phyloP scores from a whole-genome alignment of 2,329 filamentous ascomycete genomes.

The Xylaria multiplex region DNA sequence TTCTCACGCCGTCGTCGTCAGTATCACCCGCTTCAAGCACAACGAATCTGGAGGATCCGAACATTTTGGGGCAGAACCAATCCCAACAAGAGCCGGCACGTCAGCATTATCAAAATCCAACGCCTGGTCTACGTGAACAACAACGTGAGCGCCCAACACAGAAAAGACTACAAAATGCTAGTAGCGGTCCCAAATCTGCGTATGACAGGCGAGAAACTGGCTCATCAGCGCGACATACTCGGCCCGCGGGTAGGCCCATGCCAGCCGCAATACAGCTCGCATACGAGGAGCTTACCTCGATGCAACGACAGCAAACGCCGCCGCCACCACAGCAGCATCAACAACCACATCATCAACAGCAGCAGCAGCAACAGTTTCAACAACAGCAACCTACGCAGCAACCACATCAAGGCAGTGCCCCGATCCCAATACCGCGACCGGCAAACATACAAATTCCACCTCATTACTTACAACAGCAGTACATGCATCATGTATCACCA shows the following conservation, averaged over 20 bases:
- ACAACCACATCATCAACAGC: conserved; percentile 19
- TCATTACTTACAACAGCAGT: conserved; percentile 34
- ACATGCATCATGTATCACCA: conserved; percentile 31
- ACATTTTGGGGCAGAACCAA: conserved; percentile 23
- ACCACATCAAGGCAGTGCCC: conserved; percentile 22
- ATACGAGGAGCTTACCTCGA: conserved; percentile 36
- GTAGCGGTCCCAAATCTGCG: conserved; percentile 29
- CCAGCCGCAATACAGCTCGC: conserved; percentile 36
- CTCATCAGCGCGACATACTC: conserved; percentile 24
- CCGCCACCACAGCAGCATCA: conserved; percentile 26
- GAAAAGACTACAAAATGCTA: conserved; percentile 34
- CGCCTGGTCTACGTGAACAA: conserved; percentile 25
- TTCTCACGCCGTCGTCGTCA: conserved; percentile 32
- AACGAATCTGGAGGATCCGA: conserved; percentile 23
- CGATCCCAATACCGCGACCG: conserved; percentile 32
- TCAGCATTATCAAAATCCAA: conserved; percentile 26
- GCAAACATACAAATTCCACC: conserved; percentile 30
- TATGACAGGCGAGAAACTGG: conserved; percentile 33
- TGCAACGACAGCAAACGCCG: conserved; percentile 30
- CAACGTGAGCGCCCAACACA: conserved; percentile 36
- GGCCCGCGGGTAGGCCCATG: conserved; percentile 26
- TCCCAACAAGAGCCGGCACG: conserved; percentile 22
- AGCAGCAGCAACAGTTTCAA: conserved; percentile 17
- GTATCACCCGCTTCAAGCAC: conserved; percentile 33
- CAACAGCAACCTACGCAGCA: conserved; percentile 26